Percentiles rank a stretch among this genome's conserved stretches.
Evolutionary conservation across 257 asterid genomes (phyloP).

Genomic region (Capsicum pubescens): DNA sequence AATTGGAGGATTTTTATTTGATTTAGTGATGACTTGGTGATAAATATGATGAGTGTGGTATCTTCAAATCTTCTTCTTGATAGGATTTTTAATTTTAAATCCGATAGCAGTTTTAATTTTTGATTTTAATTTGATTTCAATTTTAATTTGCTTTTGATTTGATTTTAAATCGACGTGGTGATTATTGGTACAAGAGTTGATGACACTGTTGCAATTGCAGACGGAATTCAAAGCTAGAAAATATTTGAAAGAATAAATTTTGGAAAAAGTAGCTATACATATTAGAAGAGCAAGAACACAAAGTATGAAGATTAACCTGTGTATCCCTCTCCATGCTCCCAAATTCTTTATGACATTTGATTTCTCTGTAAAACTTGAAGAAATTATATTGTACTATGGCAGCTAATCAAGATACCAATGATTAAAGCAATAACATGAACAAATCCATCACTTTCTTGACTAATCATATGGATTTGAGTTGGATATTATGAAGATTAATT

Average conservation of each 20-base stretch:
- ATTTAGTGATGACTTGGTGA: no score
- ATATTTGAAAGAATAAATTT: constrained; percentile 48
- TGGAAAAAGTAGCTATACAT: constrained; percentile 46
- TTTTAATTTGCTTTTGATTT: no score
- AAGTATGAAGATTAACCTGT: constrained; percentile 38
- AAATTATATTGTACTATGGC: background rate
- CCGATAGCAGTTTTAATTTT: no score
- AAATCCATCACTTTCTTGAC: background rate
- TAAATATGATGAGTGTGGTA: no score
- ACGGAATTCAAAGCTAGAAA: constrained; percentile 40
- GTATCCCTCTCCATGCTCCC: constrained; percentile 44
- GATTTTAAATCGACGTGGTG: constrained; percentile 28
- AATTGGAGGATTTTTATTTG: no score
- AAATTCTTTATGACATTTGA: constrained; percentile 34
- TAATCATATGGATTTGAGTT: background rate
- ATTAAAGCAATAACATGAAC: background rate
- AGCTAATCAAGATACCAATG: constrained; percentile 16
- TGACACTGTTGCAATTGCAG: constrained; percentile 27
- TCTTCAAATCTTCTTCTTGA: no score
- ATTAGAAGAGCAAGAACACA: constrained; percentile 40
- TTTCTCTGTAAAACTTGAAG: background rate
- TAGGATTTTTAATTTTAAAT: no score
- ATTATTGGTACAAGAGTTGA: background rate
- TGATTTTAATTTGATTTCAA: no score
- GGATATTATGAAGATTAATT: background rate